Evolutionary conservation across 2,329 filamentous ascomycete genomes (phyloP).

Genomic region (Fusarium buxicola): DNA sequence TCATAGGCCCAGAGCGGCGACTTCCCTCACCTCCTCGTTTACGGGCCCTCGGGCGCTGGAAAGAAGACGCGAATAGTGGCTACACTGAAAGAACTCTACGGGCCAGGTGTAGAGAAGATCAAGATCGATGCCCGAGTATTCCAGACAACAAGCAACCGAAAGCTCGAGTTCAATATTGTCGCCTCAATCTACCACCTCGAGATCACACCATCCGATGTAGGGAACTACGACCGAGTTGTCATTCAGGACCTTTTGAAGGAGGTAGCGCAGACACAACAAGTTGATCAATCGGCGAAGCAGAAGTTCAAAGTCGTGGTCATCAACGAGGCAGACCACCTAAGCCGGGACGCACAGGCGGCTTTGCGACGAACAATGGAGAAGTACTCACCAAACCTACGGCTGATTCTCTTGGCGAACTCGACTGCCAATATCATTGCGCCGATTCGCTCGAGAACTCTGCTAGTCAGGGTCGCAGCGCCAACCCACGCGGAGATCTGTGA

Average conservation of each 20-base stretch:
- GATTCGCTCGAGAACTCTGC: constrained; percentile 89
- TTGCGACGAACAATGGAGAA: constrained; percentile 98
- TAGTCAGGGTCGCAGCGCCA: constrained; percentile 92
- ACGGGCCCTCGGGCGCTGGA: constrained; percentile 94
- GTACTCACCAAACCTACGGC: constrained; percentile 91
- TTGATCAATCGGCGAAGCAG: constrained; percentile 91
- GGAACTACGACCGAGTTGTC: constrained; percentile 95
- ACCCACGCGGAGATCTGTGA: constrained; percentile 85
- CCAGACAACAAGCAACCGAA: constrained; percentile 94
- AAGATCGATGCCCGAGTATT: constrained; percentile 98
- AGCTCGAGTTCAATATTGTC: constrained; percentile 99
- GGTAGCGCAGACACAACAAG: constrained; percentile 98
- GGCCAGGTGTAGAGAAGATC: constrained; percentile 98
- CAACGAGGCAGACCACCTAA: constrained; percentile 97
- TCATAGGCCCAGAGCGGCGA: constrained; percentile 91
- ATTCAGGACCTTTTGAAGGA: constrained; percentile 97
- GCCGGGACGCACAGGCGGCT: constrained; percentile 93
- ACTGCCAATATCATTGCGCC: constrained; percentile 99
- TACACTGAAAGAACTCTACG: constrained; percentile 94
- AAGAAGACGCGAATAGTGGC: constrained; percentile 98
- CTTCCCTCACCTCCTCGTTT: constrained; percentile 97
- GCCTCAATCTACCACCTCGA: constrained; percentile 97
- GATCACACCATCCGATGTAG: constrained; percentile 97
- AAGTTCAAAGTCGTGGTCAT: constrained; percentile 99
- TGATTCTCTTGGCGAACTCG: constrained; percentile 94